Evolutionary conservation across 805 yeast species (phyloP).

Genomic region (Pichia scutulata): DNA sequence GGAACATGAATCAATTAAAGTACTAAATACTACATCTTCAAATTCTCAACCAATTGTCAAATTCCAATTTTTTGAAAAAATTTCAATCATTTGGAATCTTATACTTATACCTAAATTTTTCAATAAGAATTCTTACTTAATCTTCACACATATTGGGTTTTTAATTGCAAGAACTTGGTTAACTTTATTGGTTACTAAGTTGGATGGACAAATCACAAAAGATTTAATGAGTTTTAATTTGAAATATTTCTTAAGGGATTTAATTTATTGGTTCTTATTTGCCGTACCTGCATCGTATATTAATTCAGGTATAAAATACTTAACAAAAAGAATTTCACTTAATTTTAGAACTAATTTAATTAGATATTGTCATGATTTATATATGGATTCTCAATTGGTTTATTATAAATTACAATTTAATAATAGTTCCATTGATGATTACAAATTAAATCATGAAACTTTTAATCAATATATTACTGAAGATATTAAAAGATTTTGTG

Average conservation of each 20-base stretch:
- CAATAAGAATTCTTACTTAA: constrained; percentile 57
- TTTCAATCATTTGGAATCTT: constrained; percentile 61
- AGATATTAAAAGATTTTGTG: constrained; percentile 75
- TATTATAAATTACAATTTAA: constrained; percentile 75
- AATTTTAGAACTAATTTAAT: constrained; percentile 79
- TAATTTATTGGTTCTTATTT: constrained; percentile 78
- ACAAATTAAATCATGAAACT: constrained; percentile 42
- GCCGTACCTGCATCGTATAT: constrained; percentile 93
- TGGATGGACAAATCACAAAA: constrained; percentile 88
- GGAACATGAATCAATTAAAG: constrained; percentile 16
- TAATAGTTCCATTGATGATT: constrained; percentile 27
- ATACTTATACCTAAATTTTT: constrained; percentile 71
- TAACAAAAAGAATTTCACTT: constrained; percentile 68
- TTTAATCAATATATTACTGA: constrained; percentile 84
- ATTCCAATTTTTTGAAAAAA: constrained; percentile 64
- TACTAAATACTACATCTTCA: background rate
- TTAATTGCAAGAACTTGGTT: constrained; percentile 80
- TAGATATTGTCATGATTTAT: constrained; percentile 84
- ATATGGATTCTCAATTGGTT: constrained; percentile 70
- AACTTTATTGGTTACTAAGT: constrained; percentile 73
- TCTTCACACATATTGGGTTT: constrained; percentile 65
- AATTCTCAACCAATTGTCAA: constrained; percentile 20
- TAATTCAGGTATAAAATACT: constrained; percentile 77
- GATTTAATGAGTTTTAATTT: constrained; percentile 81
- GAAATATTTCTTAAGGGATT: constrained; percentile 63